Base-by-base conservation (phyloP, 2,329 filamentous ascomycete species). In the Hypoxylon sp. region DNA sequence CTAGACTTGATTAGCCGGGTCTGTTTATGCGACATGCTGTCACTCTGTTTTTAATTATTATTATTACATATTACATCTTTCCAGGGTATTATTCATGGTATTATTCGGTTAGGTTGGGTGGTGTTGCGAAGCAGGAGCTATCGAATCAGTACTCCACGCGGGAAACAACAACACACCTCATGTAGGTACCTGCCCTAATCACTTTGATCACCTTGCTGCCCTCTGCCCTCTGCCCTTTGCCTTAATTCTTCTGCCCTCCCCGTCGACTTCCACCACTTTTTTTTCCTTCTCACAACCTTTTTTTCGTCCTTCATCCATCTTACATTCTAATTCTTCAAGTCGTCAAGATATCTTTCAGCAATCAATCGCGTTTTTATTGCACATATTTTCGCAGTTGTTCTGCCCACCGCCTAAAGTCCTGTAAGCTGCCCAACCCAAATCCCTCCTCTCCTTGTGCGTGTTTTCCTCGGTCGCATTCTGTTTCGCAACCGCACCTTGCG, bases 381-480 rank as follows among this genome's bases (percentile, higher is more conserved):
- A 46, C 46, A 2, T 34, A 56, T 64, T 68, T 63, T 63, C 37
- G 29, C 52, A 19, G 8, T 59, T 61, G 14, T 65, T 56, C 46
- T 19, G 62, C 61, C 63, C 58, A 21, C 37, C 51, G 25, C 53
- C 43, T 30, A 45, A 61, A 68, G 66, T 65, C 48, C 32, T 65
- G 67, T 70, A 65, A 67, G 69, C 60, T 63, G 57, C 57, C 69
- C 64, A 65, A 68, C 56, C 60, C 46, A 58, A 50, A 37, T 57
- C 27, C 9, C n/a, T 43, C 32, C 43, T 52, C 59, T 32, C 19
- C 29, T 16, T 39, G 23, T 61, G 63, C 66, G 59, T 47, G 47
- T 32, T 65, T 45, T 61, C 23, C 48, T 46, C 62, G 69, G 75
- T 77, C 75, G 75, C 75, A 77, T 76, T 76, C 68, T 58, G 41